These are phyloP conservation scores for Gastrolobium villosum DNA, from an alignment of 306 rosid species.

Conservation along the genomic window DNA sequence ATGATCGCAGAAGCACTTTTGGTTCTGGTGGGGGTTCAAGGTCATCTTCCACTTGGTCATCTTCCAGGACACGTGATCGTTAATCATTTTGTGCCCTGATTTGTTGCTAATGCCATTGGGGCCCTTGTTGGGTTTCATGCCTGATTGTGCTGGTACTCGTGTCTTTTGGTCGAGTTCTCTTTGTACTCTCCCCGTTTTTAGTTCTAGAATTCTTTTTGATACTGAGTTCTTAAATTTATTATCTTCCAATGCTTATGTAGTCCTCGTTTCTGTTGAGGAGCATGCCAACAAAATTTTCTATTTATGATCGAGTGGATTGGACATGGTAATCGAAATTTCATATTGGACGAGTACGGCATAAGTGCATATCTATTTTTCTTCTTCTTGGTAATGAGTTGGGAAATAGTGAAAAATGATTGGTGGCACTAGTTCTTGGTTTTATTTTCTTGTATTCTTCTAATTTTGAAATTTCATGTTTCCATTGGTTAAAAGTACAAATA, in stretches of 20 bases:
- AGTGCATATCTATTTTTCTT: not conserved
- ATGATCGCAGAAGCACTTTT: slow-evolving; percentile 62
- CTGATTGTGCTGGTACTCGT: slow-evolving; percentile 14
- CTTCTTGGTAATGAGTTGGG: not conserved
- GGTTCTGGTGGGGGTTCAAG: slow-evolving; percentile 67
- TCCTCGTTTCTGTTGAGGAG: slow-evolving; percentile 40
- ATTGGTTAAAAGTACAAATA: too few relatives aligned
- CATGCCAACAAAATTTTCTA: slow-evolving; percentile 39
- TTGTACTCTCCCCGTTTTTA: slow-evolving; percentile 24
- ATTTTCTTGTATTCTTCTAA: not conserved
- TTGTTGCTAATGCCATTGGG: not conserved
- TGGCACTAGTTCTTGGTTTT: not conserved
- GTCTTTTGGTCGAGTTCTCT: slow-evolving; percentile 40
- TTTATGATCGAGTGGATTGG: slow-evolving; percentile 47
- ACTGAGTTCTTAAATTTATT: slow-evolving; percentile 46
- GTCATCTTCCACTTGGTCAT: slow-evolving; percentile 73
- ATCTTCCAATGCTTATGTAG: slow-evolving; percentile 35
- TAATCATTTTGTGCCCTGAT: slow-evolving; percentile 42
- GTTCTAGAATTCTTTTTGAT: slow-evolving; percentile 51
- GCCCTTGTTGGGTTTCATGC: not conserved
- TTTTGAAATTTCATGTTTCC: too few relatives aligned
- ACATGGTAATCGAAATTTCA: slow-evolving; percentile 36
- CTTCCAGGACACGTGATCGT: slow-evolving; percentile 67
- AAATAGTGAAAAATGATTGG: not conserved
- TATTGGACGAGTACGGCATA: not conserved